phyloP scores from a whole-genome alignment of 139 green algal species.

The Asterochloris sp. region DNA sequence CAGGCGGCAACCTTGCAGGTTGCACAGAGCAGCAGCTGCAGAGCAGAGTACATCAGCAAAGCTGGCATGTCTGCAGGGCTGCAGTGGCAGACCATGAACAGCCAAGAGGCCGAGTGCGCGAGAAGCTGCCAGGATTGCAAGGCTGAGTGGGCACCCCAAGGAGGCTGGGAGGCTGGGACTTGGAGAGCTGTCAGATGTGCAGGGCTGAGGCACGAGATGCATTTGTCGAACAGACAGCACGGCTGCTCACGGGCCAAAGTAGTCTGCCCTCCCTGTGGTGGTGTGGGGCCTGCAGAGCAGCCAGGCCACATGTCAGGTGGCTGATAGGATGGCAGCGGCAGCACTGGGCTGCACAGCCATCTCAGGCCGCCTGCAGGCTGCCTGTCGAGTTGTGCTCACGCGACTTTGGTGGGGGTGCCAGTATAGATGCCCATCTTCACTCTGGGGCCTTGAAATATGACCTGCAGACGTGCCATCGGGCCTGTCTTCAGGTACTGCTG shows the following conservation, averaged over 20 bases:
- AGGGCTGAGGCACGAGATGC: neutral
- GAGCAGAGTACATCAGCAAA: neutral
- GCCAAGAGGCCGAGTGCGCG: too few species aligned
- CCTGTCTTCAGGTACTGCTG: too few species aligned
- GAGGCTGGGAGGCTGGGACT: too few species aligned
- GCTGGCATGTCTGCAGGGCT: neutral
- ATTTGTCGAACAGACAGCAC: neutral
- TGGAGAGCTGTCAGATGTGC: neutral
- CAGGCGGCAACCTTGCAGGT: too few species aligned
- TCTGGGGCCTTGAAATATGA: slow-evolving; percentile 45
- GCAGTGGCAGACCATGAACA: neutral
- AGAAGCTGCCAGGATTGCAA: too few species aligned
- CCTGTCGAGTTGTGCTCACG: neutral
- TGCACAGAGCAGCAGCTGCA: neutral
- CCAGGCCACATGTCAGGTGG: too few species aligned
- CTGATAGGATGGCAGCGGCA: too few species aligned
- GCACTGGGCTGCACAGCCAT: too few species aligned
- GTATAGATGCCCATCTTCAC: slow-evolving; percentile 58
- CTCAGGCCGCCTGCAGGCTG: too few species aligned
- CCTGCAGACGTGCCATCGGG: neutral
- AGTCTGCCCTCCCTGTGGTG: slow-evolving; percentile 57
- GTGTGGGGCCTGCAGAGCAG: slow-evolving; percentile 32
- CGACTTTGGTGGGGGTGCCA: slow-evolving; percentile 40
- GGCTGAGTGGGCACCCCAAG: too few species aligned
- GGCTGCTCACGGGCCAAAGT: slow-evolving; percentile 32